Evolutionary conservation across 2,329 filamentous ascomycete species (phyloP), one percentile per base, ranked within the genome.

Genomic region (Myriosclerotinia scirpicola): DNA sequence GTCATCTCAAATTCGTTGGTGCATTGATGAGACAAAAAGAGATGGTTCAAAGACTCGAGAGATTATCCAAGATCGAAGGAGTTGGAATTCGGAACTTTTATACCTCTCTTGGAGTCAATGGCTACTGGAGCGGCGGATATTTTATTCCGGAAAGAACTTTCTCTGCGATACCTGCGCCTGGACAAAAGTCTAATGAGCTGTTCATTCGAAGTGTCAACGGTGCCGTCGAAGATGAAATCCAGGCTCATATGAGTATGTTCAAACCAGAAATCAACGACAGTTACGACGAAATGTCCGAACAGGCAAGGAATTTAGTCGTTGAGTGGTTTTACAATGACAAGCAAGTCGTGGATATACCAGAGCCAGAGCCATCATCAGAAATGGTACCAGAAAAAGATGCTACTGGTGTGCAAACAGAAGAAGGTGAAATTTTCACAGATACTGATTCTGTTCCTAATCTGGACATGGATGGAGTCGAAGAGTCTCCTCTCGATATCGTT

Each of bases 1-100:
- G 90, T 20, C 93, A 97, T 77, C 85, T 96, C 62, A 91, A 92
- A 46, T 97, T 96, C 73, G 90, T 96, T 1, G 91, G 92, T 0
- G 89, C 90, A 55, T 82, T 97, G 2, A 84, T 92, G 71, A 88
- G 90, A 64, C 86, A 87, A 20, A 87, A 89, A 44, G 90, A 95
- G 73, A 79, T 96, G 68, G 85, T 84, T 65, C 83, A 84, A 54
- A 84, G 93, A 20, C 80, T 96, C 3, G 84, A 86, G 67, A 81
- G 85, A 64, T 80, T 93, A 61, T 84, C 84, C 0, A 77, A 81
- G 1, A 81, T 90, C 1, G 83, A 85, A 54, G 85, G 85, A 0
- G 81, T 96, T 1, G 89, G 89, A 0, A 87, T 92, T 71, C 84
- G 85, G 22, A 90, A 94, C 74, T 86, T 93, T 67, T 95, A 93